Conservation (phyloP, 768 basidiomycete species). For the Boletus vinaceobasis region DNA sequence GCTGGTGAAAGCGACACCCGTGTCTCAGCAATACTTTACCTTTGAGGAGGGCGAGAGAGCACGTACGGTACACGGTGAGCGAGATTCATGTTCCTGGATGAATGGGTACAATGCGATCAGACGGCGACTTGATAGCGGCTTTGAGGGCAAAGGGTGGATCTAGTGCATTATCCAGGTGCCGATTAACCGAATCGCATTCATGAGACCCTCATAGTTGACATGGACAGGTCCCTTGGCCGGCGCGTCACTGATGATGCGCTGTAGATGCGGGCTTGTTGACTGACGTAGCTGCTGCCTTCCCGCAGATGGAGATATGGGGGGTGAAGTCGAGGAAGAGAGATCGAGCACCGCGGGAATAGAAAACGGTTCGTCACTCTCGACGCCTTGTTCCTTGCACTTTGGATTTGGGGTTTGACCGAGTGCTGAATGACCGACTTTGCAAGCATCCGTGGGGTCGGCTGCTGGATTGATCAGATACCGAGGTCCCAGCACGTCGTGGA, state of each 20-base stretch:
- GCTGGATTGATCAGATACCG: conserved; percentile 36
- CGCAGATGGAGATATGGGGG: conserved; percentile 15
- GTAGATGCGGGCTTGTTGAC: not conserved
- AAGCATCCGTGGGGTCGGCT: conserved; percentile 29
- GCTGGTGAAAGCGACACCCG: conserved; percentile 7
- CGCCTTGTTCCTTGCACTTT: conserved; percentile 19
- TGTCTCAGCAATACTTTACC: conserved; percentile 24
- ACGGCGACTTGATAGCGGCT: not conserved
- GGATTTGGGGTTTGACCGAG: conserved; percentile 22
- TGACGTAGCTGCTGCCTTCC: conserved; percentile 5
- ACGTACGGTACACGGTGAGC: conserved; percentile 61
- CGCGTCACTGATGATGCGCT: conserved; percentile 15
- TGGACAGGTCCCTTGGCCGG: conserved; percentile 10
- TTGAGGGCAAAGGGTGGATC: conserved; percentile 11
- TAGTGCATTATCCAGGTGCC: conserved; percentile 22
- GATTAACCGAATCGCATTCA: conserved; percentile 31
- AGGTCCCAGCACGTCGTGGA: conserved; percentile 66
- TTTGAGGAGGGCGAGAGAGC: conserved; percentile 53
- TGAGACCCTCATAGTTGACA: conserved; percentile 25
- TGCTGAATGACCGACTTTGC: conserved; percentile 43
- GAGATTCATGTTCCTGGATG: conserved; percentile 53
- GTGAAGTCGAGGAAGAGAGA: conserved; percentile 16
- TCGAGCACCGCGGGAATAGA: conserved; percentile 27
- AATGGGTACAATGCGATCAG: conserved; percentile 42
- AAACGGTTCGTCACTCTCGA: conserved; percentile 27